phyloP scores from a whole-genome alignment of 2,329 filamentous ascomycete genomes.

The Aaosphaeria arxii region DNA sequence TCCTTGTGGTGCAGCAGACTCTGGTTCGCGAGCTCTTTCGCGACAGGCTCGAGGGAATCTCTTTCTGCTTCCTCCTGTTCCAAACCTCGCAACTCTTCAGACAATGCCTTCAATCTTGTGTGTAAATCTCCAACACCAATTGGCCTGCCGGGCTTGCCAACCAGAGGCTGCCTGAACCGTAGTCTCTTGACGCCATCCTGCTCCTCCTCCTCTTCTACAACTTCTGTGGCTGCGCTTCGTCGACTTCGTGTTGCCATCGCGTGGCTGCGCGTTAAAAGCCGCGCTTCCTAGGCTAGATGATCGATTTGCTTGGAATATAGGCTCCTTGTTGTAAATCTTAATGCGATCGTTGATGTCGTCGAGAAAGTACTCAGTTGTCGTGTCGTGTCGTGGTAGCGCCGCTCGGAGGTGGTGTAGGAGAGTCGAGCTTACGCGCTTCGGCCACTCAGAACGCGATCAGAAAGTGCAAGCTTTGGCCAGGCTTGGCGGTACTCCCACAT shows the following conservation, averaged over 20 bases:
- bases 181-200: constrained; percentile 45
- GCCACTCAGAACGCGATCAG: not conserved
- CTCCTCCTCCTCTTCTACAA: constrained; percentile 18
- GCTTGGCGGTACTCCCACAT: not conserved
- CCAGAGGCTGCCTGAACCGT: constrained; percentile 79
- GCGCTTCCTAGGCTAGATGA: not conserved
- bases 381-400: not conserved
- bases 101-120: constrained; percentile 74
- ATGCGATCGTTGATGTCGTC: not conserved
- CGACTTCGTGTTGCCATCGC: constrained; percentile 40
- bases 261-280: constrained; percentile 22
- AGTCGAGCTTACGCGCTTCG: not conserved
- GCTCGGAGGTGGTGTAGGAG: not conserved
- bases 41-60: constrained; percentile 78
- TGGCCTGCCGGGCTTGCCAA: constrained; percentile 87
- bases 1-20: constrained; percentile 90
- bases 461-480: not conserved
- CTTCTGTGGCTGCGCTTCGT: constrained; percentile 33
- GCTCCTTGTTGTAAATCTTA: too few relatives aligned
- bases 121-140: constrained; percentile 82
- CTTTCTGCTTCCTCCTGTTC: constrained; percentile 84
- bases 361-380: not conserved
- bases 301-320: not conserved
- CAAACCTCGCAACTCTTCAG: constrained; percentile 77
- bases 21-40: constrained; percentile 77